Evolutionary conservation across 2,329 filamentous ascomycete genomes (phyloP), one percentile per base, ranked within the genome.

Genomic region (Ascochyta lentis): DNA sequence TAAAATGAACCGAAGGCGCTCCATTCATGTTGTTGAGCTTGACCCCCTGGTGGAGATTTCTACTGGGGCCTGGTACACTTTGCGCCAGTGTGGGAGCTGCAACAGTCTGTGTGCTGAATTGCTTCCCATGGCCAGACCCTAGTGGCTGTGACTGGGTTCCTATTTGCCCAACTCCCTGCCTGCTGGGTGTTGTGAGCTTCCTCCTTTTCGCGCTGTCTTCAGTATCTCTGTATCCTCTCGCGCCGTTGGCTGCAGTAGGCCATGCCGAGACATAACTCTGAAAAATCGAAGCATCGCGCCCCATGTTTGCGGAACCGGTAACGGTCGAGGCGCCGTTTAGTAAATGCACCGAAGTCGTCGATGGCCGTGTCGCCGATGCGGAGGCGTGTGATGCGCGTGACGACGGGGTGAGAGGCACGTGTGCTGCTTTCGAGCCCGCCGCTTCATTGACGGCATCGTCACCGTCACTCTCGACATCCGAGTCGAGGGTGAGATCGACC

Each of bases 401-500:
- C 34, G 16, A 6, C 13, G 26, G 39, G 15, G 27, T 13, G 23
- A 37, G 15, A 38, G 37, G 31, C 9, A 9, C 6, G 10, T 6
- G 2, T 31, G 38, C 19, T 7, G 39, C 22, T 16, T 15, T 34
- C 6, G 44, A 15, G 1, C 3, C 15, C 19, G 26, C 6, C 4
- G 31, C 15, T 7, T 2, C 8, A 22, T 16, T 1, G 8, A 13
- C 3, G 5, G 3, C 15, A 13, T 7, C 16, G 4, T 24, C 42
- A 27, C 54, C 48, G 6, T 56, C 54, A 12, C 53, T 50, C 15
- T 65, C 59, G n/a, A 40, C 44, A 31, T 63, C 60, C 9, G 66
- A 65, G 23, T 67, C 61, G 23, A 53, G 23, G 0, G 69, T 71
- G 3, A 70, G 63, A 50, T 70, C 67, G 31, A 72, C 52, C 37